Evolutionary conservation across 306 rosid species (phyloP).

Genomic region (Myrica gale): DNA sequence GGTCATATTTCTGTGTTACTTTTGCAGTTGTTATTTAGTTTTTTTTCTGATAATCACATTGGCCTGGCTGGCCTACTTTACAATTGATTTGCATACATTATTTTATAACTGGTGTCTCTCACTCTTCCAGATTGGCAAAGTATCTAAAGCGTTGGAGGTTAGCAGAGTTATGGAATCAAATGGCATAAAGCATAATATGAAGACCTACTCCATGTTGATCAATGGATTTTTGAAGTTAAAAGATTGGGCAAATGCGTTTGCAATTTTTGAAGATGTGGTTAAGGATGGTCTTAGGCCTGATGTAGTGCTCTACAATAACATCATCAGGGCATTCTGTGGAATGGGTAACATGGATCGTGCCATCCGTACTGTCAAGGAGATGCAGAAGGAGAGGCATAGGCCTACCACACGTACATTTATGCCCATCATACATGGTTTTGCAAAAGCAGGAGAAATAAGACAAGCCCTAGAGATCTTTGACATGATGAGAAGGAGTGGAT

Average conservation of each 20-base stretch:
- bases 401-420: slow-evolving; percentile 86
- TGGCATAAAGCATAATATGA: slow-evolving; percentile 87
- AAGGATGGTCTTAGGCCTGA: slow-evolving; percentile 86
- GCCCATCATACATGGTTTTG: slow-evolving; percentile 92
- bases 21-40: no score
- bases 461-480: slow-evolving; percentile 82
- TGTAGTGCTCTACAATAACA: slow-evolving; percentile 80
- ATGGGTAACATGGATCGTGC: slow-evolving; percentile 97
- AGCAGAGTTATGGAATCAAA: slow-evolving; percentile 68
- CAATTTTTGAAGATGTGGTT: slow-evolving; percentile 73
- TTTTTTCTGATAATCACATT: not conserved
- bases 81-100: not conserved
- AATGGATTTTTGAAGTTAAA: slow-evolving; percentile 82
- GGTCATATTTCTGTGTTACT: no score
- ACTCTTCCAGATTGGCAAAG: slow-evolving; percentile 76
- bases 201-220: slow-evolving; percentile 94
- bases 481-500: slow-evolving; percentile 92
- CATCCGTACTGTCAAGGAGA: slow-evolving; percentile 66
- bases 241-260: slow-evolving; percentile 98
- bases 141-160: slow-evolving; percentile 80
- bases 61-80: not conserved
- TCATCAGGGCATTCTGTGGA: slow-evolving; percentile 83
- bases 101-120: not conserved
- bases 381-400: slow-evolving; percentile 77
- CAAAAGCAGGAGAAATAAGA: slow-evolving; percentile 77